Evolutionary conservation across 768 basidiomycete genomes (phyloP).

Genomic region (Suillus sp.): DNA sequence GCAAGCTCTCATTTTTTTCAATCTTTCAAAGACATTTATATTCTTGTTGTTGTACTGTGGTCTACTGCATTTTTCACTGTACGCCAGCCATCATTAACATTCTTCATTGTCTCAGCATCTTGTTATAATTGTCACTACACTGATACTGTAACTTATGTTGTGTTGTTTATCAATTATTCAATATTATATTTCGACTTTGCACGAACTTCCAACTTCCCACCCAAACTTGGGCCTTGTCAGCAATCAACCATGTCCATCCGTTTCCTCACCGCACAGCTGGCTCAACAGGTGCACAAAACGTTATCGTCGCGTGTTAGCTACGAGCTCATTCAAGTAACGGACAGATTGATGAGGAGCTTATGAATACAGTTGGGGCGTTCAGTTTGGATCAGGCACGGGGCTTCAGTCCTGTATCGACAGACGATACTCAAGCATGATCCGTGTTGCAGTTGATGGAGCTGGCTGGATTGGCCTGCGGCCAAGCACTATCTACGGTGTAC

Average conservation of each 20-base stretch:
- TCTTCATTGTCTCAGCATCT: neutral
- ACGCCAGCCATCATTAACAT: neutral
- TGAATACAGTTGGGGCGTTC: slow-evolving; percentile 87
- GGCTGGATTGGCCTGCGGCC: slow-evolving; percentile 92
- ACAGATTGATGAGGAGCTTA: slow-evolving; percentile 93
- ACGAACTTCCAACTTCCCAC: slow-evolving; percentile 1
- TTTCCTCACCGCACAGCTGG: slow-evolving; percentile 69
- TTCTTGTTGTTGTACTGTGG: neutral
- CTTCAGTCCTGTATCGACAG: neutral
- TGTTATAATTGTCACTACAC: neutral
- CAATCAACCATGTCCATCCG: slow-evolving; percentile 51
- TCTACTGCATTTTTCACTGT: slow-evolving; percentile 4
- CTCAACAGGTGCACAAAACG: slow-evolving; percentile 61
- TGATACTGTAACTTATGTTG: neutral
- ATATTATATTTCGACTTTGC: neutral
- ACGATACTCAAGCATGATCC: neutral
- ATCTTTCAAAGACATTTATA: slow-evolving; percentile 8
- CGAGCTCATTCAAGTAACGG: neutral
- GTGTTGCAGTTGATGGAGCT: slow-evolving; percentile 85
- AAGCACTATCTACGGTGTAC: slow-evolving; percentile 81
- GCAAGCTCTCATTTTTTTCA: neutral
- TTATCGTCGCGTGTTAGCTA: neutral
- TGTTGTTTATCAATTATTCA: slow-evolving; percentile 7
- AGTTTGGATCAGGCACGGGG: slow-evolving; percentile 82
- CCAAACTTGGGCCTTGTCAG: no score